Evolutionary conservation across 208 protist species (phyloP).

Genomic region (Crithidia sp.): DNA sequence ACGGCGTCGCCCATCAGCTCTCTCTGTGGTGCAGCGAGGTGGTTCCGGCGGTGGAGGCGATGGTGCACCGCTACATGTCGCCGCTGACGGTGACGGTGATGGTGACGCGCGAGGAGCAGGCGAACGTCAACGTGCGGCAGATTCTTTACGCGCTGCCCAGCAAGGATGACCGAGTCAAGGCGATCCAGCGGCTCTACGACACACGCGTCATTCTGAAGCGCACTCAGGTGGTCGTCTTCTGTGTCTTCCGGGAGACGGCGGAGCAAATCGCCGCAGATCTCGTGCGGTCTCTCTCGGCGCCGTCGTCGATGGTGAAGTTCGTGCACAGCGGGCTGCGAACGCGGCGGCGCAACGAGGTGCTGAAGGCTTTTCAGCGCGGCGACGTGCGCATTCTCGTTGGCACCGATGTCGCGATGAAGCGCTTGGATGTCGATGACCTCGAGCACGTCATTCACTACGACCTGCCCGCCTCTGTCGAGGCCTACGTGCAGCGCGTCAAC

Average conservation of each 20-base stretch:
- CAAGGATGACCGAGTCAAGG: constrained; percentile 49
- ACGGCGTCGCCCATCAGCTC: constrained; percentile 82
- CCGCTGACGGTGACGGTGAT: constrained; percentile 70
- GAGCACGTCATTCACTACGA: constrained; percentile 97
- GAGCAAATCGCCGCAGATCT: constrained; percentile 64
- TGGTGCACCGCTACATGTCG: constrained; percentile 79
- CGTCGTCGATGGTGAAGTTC: constrained; percentile 63
- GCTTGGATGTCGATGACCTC: constrained; percentile 95
- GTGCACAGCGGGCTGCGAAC: constrained; percentile 94
- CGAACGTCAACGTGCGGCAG: constrained; percentile 63
- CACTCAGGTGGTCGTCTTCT: constrained; percentile 87
- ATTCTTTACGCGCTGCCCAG: constrained; percentile 56
- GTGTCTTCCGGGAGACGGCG: constrained; percentile 59
- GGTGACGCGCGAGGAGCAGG: constrained; percentile 66
- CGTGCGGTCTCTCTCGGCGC: constrained; percentile 46
- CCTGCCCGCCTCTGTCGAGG: constrained; percentile 94
- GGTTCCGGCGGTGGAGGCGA: constrained; percentile 54
- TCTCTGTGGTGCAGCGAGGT: constrained; percentile 92
- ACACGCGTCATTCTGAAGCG: constrained; percentile 62
- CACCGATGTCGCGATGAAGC: constrained; percentile 95
- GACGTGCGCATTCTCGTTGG: constrained; percentile 93
- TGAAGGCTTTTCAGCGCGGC: constrained; percentile 81
- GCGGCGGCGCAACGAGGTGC: constrained; percentile 61
- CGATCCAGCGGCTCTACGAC: constrained; percentile 69
- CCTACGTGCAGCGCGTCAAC: constrained; percentile 98